Evolutionary conservation across 2,329 filamentous ascomycete genomes (phyloP).

Genomic region (Cercospora sp.): DNA sequence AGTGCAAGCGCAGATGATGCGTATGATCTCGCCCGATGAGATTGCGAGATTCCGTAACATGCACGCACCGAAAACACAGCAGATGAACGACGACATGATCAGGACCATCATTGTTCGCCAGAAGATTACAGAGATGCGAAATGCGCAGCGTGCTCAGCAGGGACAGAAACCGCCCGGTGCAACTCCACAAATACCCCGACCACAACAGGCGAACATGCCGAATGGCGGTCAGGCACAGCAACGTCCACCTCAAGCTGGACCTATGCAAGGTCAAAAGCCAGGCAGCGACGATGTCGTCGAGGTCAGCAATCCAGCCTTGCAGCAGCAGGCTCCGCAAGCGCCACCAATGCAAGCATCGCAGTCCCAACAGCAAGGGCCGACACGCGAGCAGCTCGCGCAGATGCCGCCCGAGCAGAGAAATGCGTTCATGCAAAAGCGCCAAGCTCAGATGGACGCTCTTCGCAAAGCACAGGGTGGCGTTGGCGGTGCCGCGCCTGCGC

Average conservation of each 20-base stretch:
- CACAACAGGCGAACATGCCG: slow-evolving; percentile 14
- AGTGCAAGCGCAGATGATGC: slow-evolving; percentile 19
- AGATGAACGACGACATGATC: slow-evolving; percentile 47
- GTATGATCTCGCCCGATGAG: slow-evolving; percentile 39
- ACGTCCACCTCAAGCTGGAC: slow-evolving; percentile 17
- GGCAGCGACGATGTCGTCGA: slow-evolving; percentile 46
- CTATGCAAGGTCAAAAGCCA: slow-evolving; percentile 26
- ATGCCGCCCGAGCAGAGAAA: slow-evolving; percentile 25
- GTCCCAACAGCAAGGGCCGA: slow-evolving; percentile 23
- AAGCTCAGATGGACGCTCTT: slow-evolving; percentile 29
- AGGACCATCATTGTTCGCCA: slow-evolving; percentile 35
- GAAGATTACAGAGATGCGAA: slow-evolving; percentile 23
- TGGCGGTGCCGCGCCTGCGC: neutral
- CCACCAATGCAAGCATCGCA: slow-evolving; percentile 26
- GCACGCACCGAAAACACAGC: slow-evolving; percentile 36
- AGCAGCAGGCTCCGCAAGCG: slow-evolving; percentile 37
- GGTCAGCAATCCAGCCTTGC: slow-evolving; percentile 34
- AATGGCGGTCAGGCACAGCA: slow-evolving; percentile 18
- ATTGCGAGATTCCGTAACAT: slow-evolving; percentile 41
- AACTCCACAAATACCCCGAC: slow-evolving; percentile 34
- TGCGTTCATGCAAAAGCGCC: slow-evolving; percentile 14
- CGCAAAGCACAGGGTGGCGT: slow-evolving; percentile 30
- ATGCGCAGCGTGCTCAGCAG: slow-evolving; percentile 38
- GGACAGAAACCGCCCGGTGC: slow-evolving; percentile 35
- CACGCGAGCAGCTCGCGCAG: slow-evolving; percentile 30